Evolutionary conservation across 163 green algal genomes (phyloP).

Genomic region (Volvox carteri): DNA sequence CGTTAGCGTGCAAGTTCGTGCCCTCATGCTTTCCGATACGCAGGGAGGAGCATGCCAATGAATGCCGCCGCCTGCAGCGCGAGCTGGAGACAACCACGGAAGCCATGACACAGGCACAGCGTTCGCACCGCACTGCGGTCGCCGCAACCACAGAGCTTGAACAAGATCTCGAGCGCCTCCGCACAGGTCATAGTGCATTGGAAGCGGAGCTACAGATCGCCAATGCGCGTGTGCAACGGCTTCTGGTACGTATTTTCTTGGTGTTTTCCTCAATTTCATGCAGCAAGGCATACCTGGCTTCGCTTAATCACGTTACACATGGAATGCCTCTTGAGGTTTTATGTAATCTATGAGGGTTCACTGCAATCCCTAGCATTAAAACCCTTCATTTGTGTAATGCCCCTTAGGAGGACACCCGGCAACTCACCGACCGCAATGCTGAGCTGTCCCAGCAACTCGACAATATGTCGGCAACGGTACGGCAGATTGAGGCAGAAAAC

Average conservation of each 20-base stretch:
- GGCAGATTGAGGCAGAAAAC: slow-evolving; percentile 36
- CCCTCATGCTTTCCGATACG: background rate
- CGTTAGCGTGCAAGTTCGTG: no score
- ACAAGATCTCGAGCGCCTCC: slow-evolving; percentile 28
- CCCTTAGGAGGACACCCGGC: slow-evolving; percentile 17
- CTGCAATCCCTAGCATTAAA: background rate
- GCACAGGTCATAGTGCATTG: background rate
- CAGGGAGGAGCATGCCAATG: slow-evolving; percentile 39
- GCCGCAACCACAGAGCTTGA: slow-evolving; percentile 24
- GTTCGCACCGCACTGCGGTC: slow-evolving; percentile 24
- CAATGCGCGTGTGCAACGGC: background rate
- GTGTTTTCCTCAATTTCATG: background rate
- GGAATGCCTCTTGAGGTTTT: background rate
- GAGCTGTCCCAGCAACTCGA: slow-evolving; percentile 40
- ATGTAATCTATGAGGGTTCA: no score
- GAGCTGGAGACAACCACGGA: slow-evolving; percentile 37
- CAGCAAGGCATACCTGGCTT: background rate
- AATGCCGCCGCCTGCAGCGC: slow-evolving; percentile 27
- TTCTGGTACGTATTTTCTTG: slow-evolving; percentile 26
- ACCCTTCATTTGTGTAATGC: background rate
- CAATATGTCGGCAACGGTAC: background rate
- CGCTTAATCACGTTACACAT: background rate
- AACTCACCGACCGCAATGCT: slow-evolving; percentile 9
- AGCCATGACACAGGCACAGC: slow-evolving; percentile 7
- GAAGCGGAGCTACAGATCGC: slow-evolving; percentile 25